Evolutionary conservation across 2,329 filamentous ascomycete species (phyloP), one percentile per base, ranked within the genome.

Genomic region (Scedosporium apiospermum): DNA sequence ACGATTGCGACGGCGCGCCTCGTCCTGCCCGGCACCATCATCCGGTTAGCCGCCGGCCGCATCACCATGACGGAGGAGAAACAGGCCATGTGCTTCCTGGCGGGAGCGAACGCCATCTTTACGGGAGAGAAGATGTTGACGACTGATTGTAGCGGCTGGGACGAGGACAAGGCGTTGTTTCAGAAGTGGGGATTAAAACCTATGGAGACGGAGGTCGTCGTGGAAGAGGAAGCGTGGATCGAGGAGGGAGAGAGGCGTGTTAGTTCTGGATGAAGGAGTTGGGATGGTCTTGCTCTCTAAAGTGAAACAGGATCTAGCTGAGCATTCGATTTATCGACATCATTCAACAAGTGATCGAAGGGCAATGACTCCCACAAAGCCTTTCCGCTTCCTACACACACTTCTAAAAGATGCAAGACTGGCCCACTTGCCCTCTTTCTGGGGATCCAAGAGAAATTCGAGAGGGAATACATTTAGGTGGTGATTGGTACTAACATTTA

Each of bases 121-220:
- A 96, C 92, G 0, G 92, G 92, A 7, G 92, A 96, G 78, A 96
- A 93, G 81, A 96, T 96, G 92, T 74, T 96, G 75, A 96, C 92
- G 4, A 96, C 92, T 0, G 90, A 92, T 63, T 96, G 91, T 72
- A 93, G 91, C 68, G 90, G 91, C 34, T 96, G 90, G 90, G 91
- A 95, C 65, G 90, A 96, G 75, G 92, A 96, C 70, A 87, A 84
- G 65, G 86, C 78, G 51, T 90, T 96, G 86, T 96, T 96, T 76
- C 83, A 87, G 2, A 82, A 85, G 60, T 96, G 91, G 89, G 92
- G 92, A 0, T 77, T 95, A 64, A 81, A 84, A 70, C 89, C 91
- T 1, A 96, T 96, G 91, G 78, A 78, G 74, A 80, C 66, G 75
- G 63, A 77, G 75, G 69, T 57, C 46, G 51, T 61, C 30, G 10